Evolutionary conservation across 2,329 filamentous ascomycete genomes (phyloP), one percentile per base, ranked within the genome.

Genomic region (Microdochium trichocladiopsis): DNA sequence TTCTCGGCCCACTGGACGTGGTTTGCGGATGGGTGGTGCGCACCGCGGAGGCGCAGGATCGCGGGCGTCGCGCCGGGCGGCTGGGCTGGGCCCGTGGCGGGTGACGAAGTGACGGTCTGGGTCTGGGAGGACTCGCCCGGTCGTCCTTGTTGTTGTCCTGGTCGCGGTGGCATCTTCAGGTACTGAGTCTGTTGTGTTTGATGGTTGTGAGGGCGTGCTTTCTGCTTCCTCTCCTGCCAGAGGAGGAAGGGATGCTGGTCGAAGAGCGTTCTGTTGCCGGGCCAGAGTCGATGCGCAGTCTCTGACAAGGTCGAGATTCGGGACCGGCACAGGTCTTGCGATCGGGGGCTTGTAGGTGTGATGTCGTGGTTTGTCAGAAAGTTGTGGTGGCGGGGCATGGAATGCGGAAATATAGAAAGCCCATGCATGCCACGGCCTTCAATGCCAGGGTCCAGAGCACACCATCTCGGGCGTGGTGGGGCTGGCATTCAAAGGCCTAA

Each of bases 1-100:
- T 90, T 87, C 63, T 94, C 89, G 6, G 90, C 90, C 94, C 94
- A 99, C 68, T 88, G 86, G 52, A 99, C 94, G 49, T 83, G 83
- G 50, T 86, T 78, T 18, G 74, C 68, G 24, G 71, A 69, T 0
- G 72, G 61, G 14, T 65, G 61, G 52, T 75, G 72, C 1, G 72
- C 73, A 47, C 80, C 80, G 43, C 78, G 73, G 47, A 84, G 69
- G 12, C 77, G 77, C 36, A 84, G 66, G 52, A 79, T 75, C 22
- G 73, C 63, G 53, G 58, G 66, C 45, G 57, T n/a, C n/a, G n/a
- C n/a, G n/a, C n/a, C 60, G 21, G 41, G 41, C 6, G 41, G 18
- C 22, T 21, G 12, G 14, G 41, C 18, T 16, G 41, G 5, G 36
- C 6, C n/a, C n/a, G 11, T 6, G n/a, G 36, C 9, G n/a, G 36